phyloP scores from a whole-genome alignment of 2,329 filamentous ascomycete species.

The Allantophomopsis cytisporea region DNA sequence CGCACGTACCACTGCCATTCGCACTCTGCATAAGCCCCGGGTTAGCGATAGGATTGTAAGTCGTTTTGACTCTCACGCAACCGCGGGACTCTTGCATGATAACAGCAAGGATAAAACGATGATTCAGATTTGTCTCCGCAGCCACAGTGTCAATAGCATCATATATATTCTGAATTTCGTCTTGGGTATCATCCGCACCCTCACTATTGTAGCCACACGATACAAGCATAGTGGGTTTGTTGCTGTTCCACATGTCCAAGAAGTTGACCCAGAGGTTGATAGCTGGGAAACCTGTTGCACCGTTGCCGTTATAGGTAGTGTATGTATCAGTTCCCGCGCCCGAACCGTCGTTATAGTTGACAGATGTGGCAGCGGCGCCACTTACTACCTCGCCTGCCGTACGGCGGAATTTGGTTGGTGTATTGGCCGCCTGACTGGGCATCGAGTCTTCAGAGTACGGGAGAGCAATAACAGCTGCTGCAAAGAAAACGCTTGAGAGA shows the following conservation, averaged over 20 bases:
- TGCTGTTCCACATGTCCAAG: neutral
- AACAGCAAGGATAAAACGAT: slow-evolving; percentile 28
- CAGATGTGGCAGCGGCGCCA: too few species aligned
- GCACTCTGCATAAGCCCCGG: slow-evolving; percentile 27
- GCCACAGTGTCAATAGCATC: slow-evolving; percentile 20
- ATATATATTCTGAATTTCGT: slow-evolving; percentile 8
- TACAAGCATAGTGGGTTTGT: neutral
- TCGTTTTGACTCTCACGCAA: too few species aligned
- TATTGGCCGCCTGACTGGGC: too few species aligned
- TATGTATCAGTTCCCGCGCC: slow-evolving; percentile 15
- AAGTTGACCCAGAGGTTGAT: neutral
- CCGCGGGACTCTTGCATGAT: slow-evolving; percentile 30
- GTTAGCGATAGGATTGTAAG: slow-evolving; percentile 24
- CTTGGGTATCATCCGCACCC: slow-evolving; percentile 10
- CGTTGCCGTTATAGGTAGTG: slow-evolving; percentile 11
- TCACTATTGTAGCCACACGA: slow-evolving; percentile 8
- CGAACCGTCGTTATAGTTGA: slow-evolving; percentile 4
- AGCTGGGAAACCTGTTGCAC: neutral
- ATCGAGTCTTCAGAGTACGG: too few species aligned
- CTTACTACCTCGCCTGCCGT: too few species aligned
- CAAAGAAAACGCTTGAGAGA: too few species aligned
- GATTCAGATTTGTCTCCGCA: slow-evolving; percentile 17
- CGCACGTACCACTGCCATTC: slow-evolving; percentile 22
- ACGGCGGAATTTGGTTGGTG: too few species aligned
- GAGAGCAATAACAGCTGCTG: too few species aligned